A percentile compares a stretch with the other conserved stretches of the same genome.
Conservation (phyloP, 352 stramenopile species). For the Phytophthora crassamura region DNA sequence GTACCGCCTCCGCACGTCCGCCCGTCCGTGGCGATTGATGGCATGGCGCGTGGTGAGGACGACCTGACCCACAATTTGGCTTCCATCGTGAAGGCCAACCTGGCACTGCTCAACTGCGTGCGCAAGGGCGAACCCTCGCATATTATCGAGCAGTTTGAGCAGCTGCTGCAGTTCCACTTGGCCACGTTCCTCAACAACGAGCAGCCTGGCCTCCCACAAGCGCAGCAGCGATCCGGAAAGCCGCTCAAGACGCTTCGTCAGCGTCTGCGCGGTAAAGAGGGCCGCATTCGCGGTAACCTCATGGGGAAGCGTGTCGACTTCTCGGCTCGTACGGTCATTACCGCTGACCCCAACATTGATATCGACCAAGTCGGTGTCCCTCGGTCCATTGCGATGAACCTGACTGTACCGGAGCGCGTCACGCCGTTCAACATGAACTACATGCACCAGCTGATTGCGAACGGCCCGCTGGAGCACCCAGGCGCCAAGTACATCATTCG, state of each 20-base stretch:
- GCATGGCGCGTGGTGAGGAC: slow-evolving; percentile 95
- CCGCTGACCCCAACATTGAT: slow-evolving; percentile 98
- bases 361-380: slow-evolving; percentile 99
- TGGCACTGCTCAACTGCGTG: slow-evolving; percentile 95
- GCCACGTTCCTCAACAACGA: slow-evolving; percentile 99
- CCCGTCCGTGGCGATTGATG: slow-evolving; percentile 95
- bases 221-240: slow-evolving; percentile 96
- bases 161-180: slow-evolving; percentile 87
- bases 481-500: slow-evolving; percentile 99
- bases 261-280: slow-evolving; percentile 97
- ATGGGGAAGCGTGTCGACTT: slow-evolving; percentile 99
- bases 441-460: slow-evolving; percentile 96
- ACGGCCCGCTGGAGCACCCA: slow-evolving; percentile 96
- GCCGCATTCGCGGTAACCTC: slow-evolving; percentile 98
- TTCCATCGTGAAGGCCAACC: slow-evolving; percentile 99
- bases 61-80: slow-evolving; percentile 98
- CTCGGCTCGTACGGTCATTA: slow-evolving; percentile 99
- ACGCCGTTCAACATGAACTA: slow-evolving; percentile 98
- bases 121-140: slow-evolving; percentile 95
- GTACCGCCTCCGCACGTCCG: slow-evolving; percentile 98
- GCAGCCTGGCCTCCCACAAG: slow-evolving; percentile 94
- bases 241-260: slow-evolving; percentile 98
- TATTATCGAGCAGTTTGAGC: slow-evolving; percentile 96
- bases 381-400: slow-evolving; percentile 97
- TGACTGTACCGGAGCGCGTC: slow-evolving; percentile 99